Evolutionary conservation across 1,139 yeast species (phyloP), one percentile per base, ranked within the genome.

Genomic region (Pneumocystis jirovecii): DNA sequence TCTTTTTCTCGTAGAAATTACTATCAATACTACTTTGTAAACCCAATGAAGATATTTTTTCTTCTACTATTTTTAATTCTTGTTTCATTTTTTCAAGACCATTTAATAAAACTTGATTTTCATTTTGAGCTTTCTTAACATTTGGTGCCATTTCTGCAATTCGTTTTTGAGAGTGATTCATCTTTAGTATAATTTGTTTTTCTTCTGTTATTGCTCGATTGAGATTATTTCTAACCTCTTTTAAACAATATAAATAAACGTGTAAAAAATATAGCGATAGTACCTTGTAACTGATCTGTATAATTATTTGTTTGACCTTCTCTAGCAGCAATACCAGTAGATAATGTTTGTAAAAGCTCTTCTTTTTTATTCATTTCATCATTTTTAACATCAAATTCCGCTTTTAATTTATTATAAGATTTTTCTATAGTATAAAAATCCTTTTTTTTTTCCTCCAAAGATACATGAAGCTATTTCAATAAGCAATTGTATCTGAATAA

Each of bases 281-380:
- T 61, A 64, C 66, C 65, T 40, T 68, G 83, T 44, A 90, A 76
- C 71, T 90, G 96, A 2, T 85, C 81, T 66, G 82, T 79, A 73
- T 89, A 93, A 17, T 97, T 97, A 45, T 90, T 86, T 68, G 87
- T 88, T 1, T 86, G 80, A 0, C 85, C 81, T 64, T 96, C 97
- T 66, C 84, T 85, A 0, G 96, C 83, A 0, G 97, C 87, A 17
- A 93, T 85, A 71, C 98, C 98, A 0, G 97, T 91, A 0, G 93
- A 85, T 60, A 95, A 79, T 0, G 96, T 85, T 4, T 95, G 85
- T 19, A 89, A 76, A 29, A 91, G 79, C 69, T 91, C 97, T 72
- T 89, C 95, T 70, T 87, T 88, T 68, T 79, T 81, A 45, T 79
- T 78, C 67, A 82, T 80, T n/a, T 80, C 79, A 6, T 77, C 78